Evolutionary conservation across 2,329 filamentous ascomycete genomes (phyloP).

Genomic region (Neofusicoccum kwambonambiense): DNA sequence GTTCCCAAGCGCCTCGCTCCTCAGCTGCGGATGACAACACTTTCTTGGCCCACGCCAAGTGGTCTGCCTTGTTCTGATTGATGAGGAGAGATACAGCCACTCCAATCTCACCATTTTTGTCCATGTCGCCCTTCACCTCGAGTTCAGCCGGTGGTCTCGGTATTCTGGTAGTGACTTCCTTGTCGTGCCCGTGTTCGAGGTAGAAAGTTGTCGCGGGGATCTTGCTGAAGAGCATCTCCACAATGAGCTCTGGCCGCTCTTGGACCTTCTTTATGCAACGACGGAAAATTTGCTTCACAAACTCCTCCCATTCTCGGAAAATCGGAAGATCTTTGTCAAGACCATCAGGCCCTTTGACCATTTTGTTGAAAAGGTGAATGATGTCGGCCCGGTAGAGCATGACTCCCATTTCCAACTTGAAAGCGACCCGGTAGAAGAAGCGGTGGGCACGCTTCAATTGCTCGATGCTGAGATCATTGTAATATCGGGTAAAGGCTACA

Average conservation of each 20-base stretch:
- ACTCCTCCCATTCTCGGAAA: conserved; percentile 87
- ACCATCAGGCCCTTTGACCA: conserved; percentile 84
- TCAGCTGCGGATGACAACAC: conserved; percentile 65
- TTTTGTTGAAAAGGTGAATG: conserved; percentile 79
- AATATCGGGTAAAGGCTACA: conserved; percentile 73
- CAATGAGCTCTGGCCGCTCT: conserved; percentile 78
- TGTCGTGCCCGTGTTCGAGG: conserved; percentile 86
- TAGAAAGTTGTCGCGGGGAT: conserved; percentile 79
- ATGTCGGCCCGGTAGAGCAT: conserved; percentile 91
- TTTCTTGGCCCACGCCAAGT: conserved; percentile 79
- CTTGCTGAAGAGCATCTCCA: conserved; percentile 95
- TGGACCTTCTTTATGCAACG: conserved; percentile 81
- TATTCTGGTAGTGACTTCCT: conserved; percentile 65
- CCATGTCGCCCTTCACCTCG: conserved; percentile 72
- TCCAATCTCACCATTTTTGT: conserved; percentile 66
- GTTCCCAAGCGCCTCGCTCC: conserved; percentile 76
- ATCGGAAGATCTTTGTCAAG: conserved; percentile 65
- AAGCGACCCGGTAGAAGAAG: conserved; percentile 89
- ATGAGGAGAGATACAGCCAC: conserved; percentile 78
- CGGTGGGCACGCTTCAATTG: conserved; percentile 91
- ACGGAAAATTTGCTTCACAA: conserved; percentile 79
- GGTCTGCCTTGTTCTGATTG: conserved; percentile 73
- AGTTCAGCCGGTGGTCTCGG: conserved; percentile 75
- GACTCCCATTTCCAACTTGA: conserved; percentile 89
- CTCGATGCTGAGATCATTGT: conserved; percentile 71